Evolutionary conservation across 2,329 filamentous ascomycete species (phyloP), one percentile per base, ranked within the genome.

Genomic region (Elsinoe necatrix): DNA sequence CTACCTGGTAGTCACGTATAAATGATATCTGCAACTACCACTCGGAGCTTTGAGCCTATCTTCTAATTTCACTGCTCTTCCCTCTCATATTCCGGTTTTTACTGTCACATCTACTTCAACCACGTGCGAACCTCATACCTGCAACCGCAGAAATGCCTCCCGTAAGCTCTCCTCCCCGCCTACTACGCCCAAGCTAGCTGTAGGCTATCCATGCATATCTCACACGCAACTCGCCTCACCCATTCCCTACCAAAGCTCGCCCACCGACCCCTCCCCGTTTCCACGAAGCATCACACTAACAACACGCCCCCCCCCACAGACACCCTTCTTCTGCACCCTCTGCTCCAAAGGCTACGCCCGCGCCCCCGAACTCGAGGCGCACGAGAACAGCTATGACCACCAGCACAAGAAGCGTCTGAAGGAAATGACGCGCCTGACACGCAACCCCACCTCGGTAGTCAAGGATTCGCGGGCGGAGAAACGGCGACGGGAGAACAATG

Each of bases 331-430:
- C 47, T 61, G 83, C 75, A 81, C 84, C 39, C 81, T 97, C 56
- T 97, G 93, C 76, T 84, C 86, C 61, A 97, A 97, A 74, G 92
- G 91, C 65, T 98, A 97, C 73, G 84, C 85, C 1, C 89, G 93
- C 57, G 92, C 95, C 79, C 92, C 95, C 68, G 92, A 97, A 70
- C 96, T 95, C 70, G 92, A 97, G 72, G 86, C 91, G 6, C 93
- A 98, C 70, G 87, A 96, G 57, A 84, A 84, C 61, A 93, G 87
- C 65, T 97, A 97, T 72, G 93, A 97, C 68, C 93, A 98, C 73
- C 87, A 88, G 64, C 93, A 98, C 72, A 91, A 90, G 70, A 90
- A 95, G 69, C 86, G 88, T 51, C 80, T 91, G 58, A 88, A 89
- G 71, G 87, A 93, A 65, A 90, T 92, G 87, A 89, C 89, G 72